Evolutionary conservation across 305 asterid genomes (phyloP).

Genomic region (Plantago rigida): DNA sequence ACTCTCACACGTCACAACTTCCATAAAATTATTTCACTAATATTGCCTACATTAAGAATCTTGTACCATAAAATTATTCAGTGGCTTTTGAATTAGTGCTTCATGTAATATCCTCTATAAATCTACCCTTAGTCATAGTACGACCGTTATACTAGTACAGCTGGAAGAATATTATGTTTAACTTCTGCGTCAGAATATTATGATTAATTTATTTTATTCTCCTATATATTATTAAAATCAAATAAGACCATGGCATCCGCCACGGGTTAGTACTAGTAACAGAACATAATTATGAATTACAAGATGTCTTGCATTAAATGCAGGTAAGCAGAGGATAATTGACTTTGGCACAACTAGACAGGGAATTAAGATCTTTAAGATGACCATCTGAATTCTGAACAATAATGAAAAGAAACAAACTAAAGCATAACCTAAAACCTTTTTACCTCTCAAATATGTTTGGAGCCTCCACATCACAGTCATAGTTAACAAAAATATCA

Average conservation of each 20-base stretch:
- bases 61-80: too few relatives aligned
- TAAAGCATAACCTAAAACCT: conserved; percentile 15
- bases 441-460: conserved; percentile 86
- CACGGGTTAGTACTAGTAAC: too few relatives aligned
- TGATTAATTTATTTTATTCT: too few relatives aligned
- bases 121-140: too few relatives aligned
- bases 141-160: not conserved
- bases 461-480: conserved; percentile 96
- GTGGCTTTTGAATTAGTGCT: too few relatives aligned
- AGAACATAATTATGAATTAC: not conserved
- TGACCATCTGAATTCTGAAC: conserved; percentile 11
- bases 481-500: conserved; percentile 88
- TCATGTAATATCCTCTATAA: too few relatives aligned
- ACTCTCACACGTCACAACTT: not conserved
- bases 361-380: conserved; percentile 14
- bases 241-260: too few relatives aligned
- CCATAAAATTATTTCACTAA: too few relatives aligned
- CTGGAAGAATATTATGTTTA: not conserved
- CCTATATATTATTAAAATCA: too few relatives aligned
- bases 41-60: not conserved
- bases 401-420: conserved; percentile 1
- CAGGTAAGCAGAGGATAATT: not conserved
- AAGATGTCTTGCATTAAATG: not conserved
- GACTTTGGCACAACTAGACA: conserved; percentile 15
- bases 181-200: not conserved